A percentile compares a stretch with the other conserved stretches of the same genome.
These are phyloP conservation scores for Aspergillus baeticus DNA, from an alignment of 495 filamentous ascomycete species.

Conservation along the genomic window DNA sequence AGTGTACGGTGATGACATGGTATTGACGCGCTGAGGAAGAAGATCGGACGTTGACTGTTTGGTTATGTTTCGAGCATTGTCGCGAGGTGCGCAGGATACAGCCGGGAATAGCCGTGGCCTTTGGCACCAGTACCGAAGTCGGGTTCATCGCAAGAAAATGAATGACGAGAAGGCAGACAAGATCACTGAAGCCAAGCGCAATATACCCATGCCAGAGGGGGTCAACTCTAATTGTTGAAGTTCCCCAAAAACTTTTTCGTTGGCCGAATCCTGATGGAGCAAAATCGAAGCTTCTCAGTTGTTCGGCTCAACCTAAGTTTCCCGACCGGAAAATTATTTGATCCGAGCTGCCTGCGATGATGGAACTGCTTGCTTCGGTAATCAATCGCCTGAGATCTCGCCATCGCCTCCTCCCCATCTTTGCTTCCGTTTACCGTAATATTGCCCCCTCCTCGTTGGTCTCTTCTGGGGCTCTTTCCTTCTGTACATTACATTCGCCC, in stretches of 20 bases:
- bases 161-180: slow-evolving; percentile 1
- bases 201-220: slow-evolving; percentile 11
- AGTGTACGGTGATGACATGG: slow-evolving; percentile 25
- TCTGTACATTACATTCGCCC: slow-evolving; percentile 9
- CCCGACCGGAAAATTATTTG: slow-evolving; percentile 31
- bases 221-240: not conserved
- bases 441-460: slow-evolving; percentile 12
- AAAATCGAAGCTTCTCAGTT: slow-evolving; percentile 38
- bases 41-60: slow-evolving; percentile 20
- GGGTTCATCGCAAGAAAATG: slow-evolving; percentile 35
- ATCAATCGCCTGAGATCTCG: slow-evolving; percentile 26
- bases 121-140: slow-evolving; percentile 42
- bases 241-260: slow-evolving; percentile 4
- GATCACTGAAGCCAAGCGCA: not conserved
- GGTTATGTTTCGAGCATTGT: slow-evolving; percentile 35
- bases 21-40: slow-evolving; percentile 28
- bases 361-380: slow-evolving; percentile 39
- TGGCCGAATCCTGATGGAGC: slow-evolving; percentile 16
- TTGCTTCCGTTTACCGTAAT: slow-evolving; percentile 8
- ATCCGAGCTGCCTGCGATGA: slow-evolving; percentile 25
- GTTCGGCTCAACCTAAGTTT: slow-evolving; percentile 29
- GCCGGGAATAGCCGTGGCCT: slow-evolving; percentile 46
- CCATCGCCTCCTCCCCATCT: slow-evolving; percentile 17
- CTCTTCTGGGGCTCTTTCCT: slow-evolving; percentile 3
- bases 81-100: slow-evolving; percentile 41